A percentile compares a stretch with the other conserved stretches of the same genome.
These are phyloP conservation scores for Salvia miltiorrhiza DNA, from an alignment of 257 asterid genomes.

Conservation along the genomic window DNA sequence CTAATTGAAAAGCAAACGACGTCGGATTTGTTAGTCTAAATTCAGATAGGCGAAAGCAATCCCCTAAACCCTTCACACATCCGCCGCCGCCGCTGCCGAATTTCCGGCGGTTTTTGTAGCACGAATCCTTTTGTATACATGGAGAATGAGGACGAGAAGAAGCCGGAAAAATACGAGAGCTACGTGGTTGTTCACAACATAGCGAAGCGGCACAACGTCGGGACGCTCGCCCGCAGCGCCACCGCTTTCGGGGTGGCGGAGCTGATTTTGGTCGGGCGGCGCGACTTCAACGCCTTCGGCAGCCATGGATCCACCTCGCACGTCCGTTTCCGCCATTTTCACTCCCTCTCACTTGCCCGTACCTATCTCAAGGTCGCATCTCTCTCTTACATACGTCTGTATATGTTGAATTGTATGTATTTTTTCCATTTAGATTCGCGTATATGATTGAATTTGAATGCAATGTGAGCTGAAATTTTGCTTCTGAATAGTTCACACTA, in stretches of 20 bases:
- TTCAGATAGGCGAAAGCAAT: not conserved
- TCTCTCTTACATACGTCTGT: not conserved
- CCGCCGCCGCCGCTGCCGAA: conserved; percentile 20
- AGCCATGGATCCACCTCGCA: conserved; percentile 95
- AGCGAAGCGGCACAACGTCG: conserved; percentile 98
- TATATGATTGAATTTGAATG: not conserved
- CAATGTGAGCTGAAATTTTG: not conserved
- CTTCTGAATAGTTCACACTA: not conserved
- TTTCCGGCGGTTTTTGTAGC: not conserved
- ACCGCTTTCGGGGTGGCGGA: conserved; percentile 94
- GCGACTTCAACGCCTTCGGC: conserved; percentile 94
- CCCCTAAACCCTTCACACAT: conserved; percentile 22
- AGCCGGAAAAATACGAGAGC: conserved; percentile 49
- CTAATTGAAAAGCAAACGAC: conserved; percentile 17
- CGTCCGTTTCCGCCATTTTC: conserved; percentile 78
- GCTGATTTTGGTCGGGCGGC: conserved; percentile 79
- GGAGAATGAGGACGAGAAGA: conserved; percentile 37
- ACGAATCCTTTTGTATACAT: conserved; percentile 15
- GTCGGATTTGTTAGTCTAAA: conserved; percentile 17
- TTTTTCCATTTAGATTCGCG: not conserved
- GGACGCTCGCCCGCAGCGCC: conserved; percentile 97
- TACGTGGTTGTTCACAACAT: conserved; percentile 88
- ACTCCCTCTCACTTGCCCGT: conserved; percentile 71
- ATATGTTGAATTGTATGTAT: not conserved
- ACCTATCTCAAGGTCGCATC: conserved; percentile 64